Evolutionary conservation across 2,329 filamentous ascomycete genomes (phyloP), one percentile per base, ranked within the genome.

Genomic region (Ophiocordyceps camponoti-rufipedis): DNA sequence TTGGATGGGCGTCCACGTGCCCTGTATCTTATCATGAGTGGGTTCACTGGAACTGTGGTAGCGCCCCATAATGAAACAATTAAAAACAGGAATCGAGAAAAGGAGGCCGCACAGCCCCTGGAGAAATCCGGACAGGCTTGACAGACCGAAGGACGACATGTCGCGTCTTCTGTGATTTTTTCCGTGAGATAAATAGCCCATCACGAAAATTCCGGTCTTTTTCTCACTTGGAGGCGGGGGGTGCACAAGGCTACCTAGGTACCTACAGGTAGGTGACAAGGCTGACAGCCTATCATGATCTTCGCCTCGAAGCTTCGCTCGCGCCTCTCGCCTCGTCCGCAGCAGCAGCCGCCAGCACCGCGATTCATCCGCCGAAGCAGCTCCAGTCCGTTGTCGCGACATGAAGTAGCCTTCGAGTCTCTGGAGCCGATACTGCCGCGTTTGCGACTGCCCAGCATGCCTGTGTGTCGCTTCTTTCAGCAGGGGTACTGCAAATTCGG

Each of bases 401-500:
- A 43, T 43, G 42, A 35, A 9, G 31, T 42, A 23, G 29, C 41
- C 29, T 31, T 31, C 9, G 12, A 31, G 3, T 31, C 29, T 3
- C 23, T 23, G 41, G 14, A 19, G 19, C 28, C 41, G 19, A 42
- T 13, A 33, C 14, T 33, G 13, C 33, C 33, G 39, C 28, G 13
- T 38, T 29, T 23, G 33, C 28, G 33, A 2, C 44, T 45, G 45
- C 46, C 44, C 52, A 56, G 46, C 31, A 67, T 67, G 64, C 48
- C 58, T 23, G 48, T 72, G 46, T 73, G 70, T 60, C 64, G 61
- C 55, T 73, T 66, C 57, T 73, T 56, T 49, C 60, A 66, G 59
- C 67, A 70, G 55, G 71, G 71, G 47, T 63, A 63, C 56, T 74
- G 71, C 66, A 68, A 62, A 48, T 69, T 61, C 53, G 71, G 71